These are phyloP conservation scores for Candida awuae DNA, from an alignment of 805 yeast species.

Conservation along the genomic window DNA sequence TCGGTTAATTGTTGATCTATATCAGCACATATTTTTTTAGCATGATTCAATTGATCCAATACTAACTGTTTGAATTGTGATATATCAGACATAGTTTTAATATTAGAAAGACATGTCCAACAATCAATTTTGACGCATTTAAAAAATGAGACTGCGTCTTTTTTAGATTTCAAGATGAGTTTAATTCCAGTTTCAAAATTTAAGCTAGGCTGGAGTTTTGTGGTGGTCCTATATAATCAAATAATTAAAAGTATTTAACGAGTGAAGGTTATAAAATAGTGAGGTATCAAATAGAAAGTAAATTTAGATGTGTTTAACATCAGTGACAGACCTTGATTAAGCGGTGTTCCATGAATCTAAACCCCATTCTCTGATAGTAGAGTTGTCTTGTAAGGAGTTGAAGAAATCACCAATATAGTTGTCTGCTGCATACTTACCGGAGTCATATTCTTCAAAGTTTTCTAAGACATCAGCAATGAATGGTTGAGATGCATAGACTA, in stretches of 20 bases:
- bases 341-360: constrained; percentile 11
- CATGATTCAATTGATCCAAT: constrained; percentile 37
- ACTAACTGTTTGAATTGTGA: constrained; percentile 31
- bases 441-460: constrained; percentile 37
- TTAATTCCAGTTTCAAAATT: too few species aligned
- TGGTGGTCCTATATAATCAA: too few species aligned
- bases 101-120: too few species aligned
- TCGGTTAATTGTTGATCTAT: constrained; percentile 37
- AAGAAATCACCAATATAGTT: constrained; percentile 58
- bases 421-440: constrained; percentile 32
- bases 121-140: too few species aligned
- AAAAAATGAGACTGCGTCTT: too few species aligned
- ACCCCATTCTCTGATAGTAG: constrained; percentile 17
- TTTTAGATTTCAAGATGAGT: too few species aligned
- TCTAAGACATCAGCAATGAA: constrained; percentile 43
- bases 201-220: too few species aligned
- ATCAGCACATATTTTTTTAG: constrained; percentile 43
- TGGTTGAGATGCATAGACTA: constrained; percentile 47
- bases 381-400: constrained; percentile 42
- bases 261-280: background rate
- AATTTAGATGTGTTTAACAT: too few species aligned
- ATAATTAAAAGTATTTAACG: too few species aligned
- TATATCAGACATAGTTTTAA: background rate
- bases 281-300: background rate
- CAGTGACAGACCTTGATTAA: too few species aligned